Evolutionary conservation across 83 land plant species (phyloP), one percentile per base, ranked within the genome.

Genomic region (Thuja plicata): DNA sequence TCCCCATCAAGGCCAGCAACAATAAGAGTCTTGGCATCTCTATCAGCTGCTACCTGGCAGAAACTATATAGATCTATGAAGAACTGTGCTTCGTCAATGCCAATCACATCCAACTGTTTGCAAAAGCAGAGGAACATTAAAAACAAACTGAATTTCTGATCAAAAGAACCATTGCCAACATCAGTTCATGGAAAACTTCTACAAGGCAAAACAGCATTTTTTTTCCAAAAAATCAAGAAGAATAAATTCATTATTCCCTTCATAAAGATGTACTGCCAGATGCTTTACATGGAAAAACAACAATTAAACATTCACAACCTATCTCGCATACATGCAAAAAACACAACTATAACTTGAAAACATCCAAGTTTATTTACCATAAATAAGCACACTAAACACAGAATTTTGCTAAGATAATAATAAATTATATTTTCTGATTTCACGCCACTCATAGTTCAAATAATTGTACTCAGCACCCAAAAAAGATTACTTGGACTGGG

Each of bases 81-180:
- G 88, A 98, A 98, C 87, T 98, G 99, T 71, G 99, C 99, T 90
- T 98, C 99, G 89, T 98, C 99, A 87, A 98, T 98, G n/a, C 99
- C 99, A 81, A 98, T 97, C 87, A 97, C 97, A 89, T 98, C 97
- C 80, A 94, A 43, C 99, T 98, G 96, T 83, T 16, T 52, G 57
- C 66, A 71, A 48, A 74, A 34, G 9, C 32, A 62, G 77, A 80
- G 81, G 88, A 52, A 38, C 24, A 77, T 24, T 24, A 71, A 43
- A 71, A 71, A 54, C 40, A 86, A 50, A 37, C 4, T 38, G 37
- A 40, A 17, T 7, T 40, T 60, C 19, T 77, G 79, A 73, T 55
- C 78, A 48, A 84, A n/a, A 84, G 13, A 84, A 48, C 57, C 86
- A 48, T 32, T 46, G 54, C 45, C 13, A 10, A 81, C 3, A 79